These are phyloP conservation scores for Clavispora fructus DNA, from an alignment of 805 yeast genomes.

Conservation along the genomic window DNA sequence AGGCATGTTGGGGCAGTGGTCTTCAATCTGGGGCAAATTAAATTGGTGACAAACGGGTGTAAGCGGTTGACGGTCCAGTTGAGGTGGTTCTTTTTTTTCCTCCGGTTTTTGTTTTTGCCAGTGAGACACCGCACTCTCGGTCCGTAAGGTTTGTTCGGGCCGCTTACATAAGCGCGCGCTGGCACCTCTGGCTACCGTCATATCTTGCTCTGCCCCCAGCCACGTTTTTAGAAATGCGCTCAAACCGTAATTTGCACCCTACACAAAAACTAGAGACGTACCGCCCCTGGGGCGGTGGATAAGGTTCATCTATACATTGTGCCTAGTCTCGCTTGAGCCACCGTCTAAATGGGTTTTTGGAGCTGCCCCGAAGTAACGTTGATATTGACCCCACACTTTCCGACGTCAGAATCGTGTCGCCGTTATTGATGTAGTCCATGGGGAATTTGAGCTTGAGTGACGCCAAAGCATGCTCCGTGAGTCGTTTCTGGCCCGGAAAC, in stretches of 20 bases:
- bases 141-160: not conserved
- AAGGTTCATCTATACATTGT: not conserved
- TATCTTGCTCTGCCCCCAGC: not conserved
- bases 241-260: not conserved
- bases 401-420: slow-evolving; percentile 4
- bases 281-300: not conserved
- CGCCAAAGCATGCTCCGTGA: slow-evolving; percentile 30
- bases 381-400: slow-evolving; percentile 22
- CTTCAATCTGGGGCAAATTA: not conserved
- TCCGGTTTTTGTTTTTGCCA: not conserved
- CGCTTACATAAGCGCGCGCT: not conserved
- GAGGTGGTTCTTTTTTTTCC: not conserved
- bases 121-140: not conserved
- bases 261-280: not conserved
- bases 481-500: slow-evolving; percentile 21
- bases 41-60: not conserved
- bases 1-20: slow-evolving; percentile 11
- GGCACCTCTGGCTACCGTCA: not conserved
- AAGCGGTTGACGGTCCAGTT: not conserved
- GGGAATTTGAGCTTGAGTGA: slow-evolving; percentile 29
- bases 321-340: slow-evolving; percentile 27
- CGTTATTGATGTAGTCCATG: slow-evolving; percentile 10
- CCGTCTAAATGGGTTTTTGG: slow-evolving; percentile 36
- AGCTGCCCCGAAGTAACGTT: slow-evolving; percentile 15
- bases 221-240: not conserved